Base-by-base conservation (phyloP, 768 basidiomycete genomes). In the Kwoniella dendrophila region DNA sequence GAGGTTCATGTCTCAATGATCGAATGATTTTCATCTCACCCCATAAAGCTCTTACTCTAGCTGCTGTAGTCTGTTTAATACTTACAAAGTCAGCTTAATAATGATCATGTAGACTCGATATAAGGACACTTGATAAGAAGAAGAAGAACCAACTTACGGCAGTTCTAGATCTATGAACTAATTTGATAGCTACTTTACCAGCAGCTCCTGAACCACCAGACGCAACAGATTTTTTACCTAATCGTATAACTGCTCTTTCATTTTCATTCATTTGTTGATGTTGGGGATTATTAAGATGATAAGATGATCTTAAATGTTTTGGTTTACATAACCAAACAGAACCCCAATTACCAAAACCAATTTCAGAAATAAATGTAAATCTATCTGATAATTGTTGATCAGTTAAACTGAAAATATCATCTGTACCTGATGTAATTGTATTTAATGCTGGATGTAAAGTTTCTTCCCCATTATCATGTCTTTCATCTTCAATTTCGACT, bases 11-110 rank as follows among this genome's bases (percentile, higher is more conserved):
- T 81, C 89, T 89, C 78, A 97, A 86, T 11, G 86, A 82, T 69
- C 90, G 84, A 62, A 97, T 87, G 70, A 94, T 89, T 84, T 95
- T 95, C 92, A 94, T 94, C 82, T 97, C 93, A 74, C 93, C 94
- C 93, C 93, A 96, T 86, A 98, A 82, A 45, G 92, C 92, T 72
- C 87, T 83, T 59, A 99, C 90, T 54, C 95, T 85, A 16, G 92
- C 92, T 4, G 91, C 89, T 0, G 90, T 92, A 11, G 91, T 90
- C 30, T 88, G 40, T 20, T 0, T n/a, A 43, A 36, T 16, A 24
- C 6, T 12, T 18, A 4, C 24, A n/a, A 45, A 8, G 43, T n/a
- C 7, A 50, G 16, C 32, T 33, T 27, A 8, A 7, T 50, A n/a
- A 36, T 45, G n/a, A 1, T 38, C 30, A n/a, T n/a, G n/a, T n/a